These are phyloP conservation scores for Lycium barbarum DNA, from an alignment of 257 asterid species.

Conservation along the genomic window DNA sequence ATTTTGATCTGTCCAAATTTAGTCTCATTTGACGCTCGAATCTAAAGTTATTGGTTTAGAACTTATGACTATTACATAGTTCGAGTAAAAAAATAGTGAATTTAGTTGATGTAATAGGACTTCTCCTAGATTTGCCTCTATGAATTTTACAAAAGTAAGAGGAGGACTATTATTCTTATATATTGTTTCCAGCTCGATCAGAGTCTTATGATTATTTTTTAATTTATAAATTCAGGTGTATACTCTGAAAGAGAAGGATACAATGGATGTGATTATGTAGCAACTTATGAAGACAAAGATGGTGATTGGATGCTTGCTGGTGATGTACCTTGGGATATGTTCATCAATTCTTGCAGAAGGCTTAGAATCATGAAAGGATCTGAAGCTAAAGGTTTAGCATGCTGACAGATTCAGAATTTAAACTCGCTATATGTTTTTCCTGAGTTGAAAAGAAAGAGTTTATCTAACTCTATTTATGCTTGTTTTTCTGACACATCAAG, in stretches of 20 bases:
- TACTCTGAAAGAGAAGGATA: constrained; percentile 79
- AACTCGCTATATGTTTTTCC: not conserved
- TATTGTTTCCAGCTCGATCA: not conserved
- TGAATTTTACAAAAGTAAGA: no score
- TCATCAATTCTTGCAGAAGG: constrained; percentile 74
- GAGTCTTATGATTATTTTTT: not conserved
- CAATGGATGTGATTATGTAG: constrained; percentile 69
- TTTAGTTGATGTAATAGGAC: not conserved
- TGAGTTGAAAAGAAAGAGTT: not conserved
- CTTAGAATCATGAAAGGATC: constrained; percentile 79
- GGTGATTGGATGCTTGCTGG: constrained; percentile 99
- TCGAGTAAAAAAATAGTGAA: not conserved
- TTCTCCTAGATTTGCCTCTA: not conserved
- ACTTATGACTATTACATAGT: no score
- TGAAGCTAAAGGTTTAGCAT: constrained; percentile 71
- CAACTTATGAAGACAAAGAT: constrained; percentile 90
- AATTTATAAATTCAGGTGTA: constrained; percentile 42
- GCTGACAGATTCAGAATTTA: constrained; percentile 25
- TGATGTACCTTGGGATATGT: constrained; percentile 98
- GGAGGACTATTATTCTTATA: no score
- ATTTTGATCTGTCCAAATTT: no score
- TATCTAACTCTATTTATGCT: no score
- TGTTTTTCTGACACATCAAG: not conserved
- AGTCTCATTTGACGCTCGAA: no score
- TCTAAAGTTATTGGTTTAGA: not conserved